phyloP scores from a whole-genome alignment of 345 rosid genomes.

The Gossypium turneri region DNA sequence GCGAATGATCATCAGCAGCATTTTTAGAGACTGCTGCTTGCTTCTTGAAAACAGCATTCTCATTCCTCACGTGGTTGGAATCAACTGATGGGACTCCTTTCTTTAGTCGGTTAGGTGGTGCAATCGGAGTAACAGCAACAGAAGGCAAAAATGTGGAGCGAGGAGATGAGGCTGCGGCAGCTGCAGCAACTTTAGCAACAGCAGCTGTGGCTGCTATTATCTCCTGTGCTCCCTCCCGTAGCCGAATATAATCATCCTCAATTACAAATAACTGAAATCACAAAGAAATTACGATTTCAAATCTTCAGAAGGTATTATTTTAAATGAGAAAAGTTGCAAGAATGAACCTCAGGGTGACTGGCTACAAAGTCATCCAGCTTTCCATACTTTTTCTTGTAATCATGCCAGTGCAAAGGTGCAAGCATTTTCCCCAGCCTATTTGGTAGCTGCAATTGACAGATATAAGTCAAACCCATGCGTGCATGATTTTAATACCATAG shows the following conservation, averaged over 20 bases:
- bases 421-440: conserved; percentile 96
- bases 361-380: conserved; percentile 90
- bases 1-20: conserved; percentile 20
- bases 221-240: not conserved
- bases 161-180: conserved; percentile 67
- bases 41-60: conserved; percentile 13
- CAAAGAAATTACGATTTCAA: conserved; percentile 30
- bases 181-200: conserved; percentile 86
- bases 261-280: conserved; percentile 44
- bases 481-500: not conserved
- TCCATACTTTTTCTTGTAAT: conserved; percentile 84
- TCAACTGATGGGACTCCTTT: conserved; percentile 39
- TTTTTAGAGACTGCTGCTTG: not conserved
- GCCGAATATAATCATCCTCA: not conserved
- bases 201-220: conserved; percentile 48
- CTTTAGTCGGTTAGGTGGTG: conserved; percentile 65
- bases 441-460: conserved; percentile 60
- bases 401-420: conserved; percentile 93
- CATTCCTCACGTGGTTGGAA: conserved; percentile 24
- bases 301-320: conserved; percentile 11
- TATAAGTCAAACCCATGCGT: not conserved
- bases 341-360: conserved; percentile 68
- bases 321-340: not conserved
- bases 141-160: conserved; percentile 65
- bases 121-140: conserved; percentile 92